Evolutionary conservation across 352 stramenopile species (phyloP).

Genomic region (Globisporangium emineosum): DNA sequence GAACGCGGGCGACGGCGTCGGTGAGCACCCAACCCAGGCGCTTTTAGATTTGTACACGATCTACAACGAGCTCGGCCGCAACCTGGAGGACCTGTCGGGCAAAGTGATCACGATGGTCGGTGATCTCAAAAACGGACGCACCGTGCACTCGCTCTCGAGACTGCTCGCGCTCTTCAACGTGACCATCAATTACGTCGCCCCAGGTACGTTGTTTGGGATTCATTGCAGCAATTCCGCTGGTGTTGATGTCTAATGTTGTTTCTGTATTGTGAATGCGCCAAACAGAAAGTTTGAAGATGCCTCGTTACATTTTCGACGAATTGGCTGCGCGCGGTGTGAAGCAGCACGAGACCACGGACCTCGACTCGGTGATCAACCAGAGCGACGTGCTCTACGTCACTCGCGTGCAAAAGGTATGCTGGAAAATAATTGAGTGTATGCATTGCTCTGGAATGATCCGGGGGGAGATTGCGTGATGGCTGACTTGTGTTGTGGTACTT

Average conservation of each 20-base stretch:
- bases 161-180: slow-evolving; percentile 92
- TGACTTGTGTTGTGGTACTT: neutral
- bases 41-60: slow-evolving; percentile 99
- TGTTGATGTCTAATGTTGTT: neutral
- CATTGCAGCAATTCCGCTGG: neutral
- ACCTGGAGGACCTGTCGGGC: slow-evolving; percentile 49
- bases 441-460: neutral
- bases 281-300: slow-evolving; percentile 78
- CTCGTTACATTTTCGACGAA: slow-evolving; percentile 78
- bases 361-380: slow-evolving; percentile 86
- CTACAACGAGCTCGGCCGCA: slow-evolving; percentile 79
- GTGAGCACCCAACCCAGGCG: slow-evolving; percentile 98
- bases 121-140: slow-evolving; percentile 99
- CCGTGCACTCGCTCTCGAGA: slow-evolving; percentile 96
- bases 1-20: slow-evolving; percentile 95
- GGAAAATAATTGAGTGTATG: neutral
- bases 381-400: slow-evolving; percentile 99
- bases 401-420: slow-evolving; percentile 90
- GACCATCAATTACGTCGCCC: slow-evolving; percentile 92
- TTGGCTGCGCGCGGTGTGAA: slow-evolving; percentile 60
- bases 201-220: slow-evolving; percentile 23
- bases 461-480: neutral
- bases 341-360: slow-evolving; percentile 84
- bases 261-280: neutral
- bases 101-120: slow-evolving; percentile 97